Conservation (phyloP, 345 rosid genomes). For the Lenwebbia sp. region DNA sequence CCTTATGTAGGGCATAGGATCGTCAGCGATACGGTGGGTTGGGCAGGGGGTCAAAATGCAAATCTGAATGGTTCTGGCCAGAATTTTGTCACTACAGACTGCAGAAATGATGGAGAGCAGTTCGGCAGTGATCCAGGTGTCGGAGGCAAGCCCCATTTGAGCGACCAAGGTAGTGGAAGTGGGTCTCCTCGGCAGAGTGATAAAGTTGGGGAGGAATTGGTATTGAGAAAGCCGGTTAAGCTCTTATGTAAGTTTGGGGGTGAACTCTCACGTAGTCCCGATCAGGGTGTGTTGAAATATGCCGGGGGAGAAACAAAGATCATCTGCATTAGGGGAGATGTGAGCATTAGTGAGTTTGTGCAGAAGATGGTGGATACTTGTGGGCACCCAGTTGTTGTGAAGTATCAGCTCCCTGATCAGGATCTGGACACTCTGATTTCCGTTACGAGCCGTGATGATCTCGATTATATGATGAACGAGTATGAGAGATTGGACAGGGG, state of each 20-base stretch:
- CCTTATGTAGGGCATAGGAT: constrained; percentile 30
- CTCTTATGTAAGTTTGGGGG: constrained; percentile 69
- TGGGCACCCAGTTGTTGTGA: constrained; percentile 43
- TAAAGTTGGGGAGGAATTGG: constrained; percentile 44
- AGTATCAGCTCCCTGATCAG: constrained; percentile 71
- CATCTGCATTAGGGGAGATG: constrained; percentile 39
- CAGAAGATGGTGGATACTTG: constrained; percentile 41
- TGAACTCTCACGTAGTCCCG: constrained; percentile 54
- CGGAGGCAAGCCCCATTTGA: constrained; percentile 7
- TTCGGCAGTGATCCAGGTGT: constrained; percentile 6
- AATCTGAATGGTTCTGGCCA: not conserved
- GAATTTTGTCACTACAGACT: not conserved
- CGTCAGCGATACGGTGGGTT: constrained; percentile 29
- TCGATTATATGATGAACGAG: constrained; percentile 74
- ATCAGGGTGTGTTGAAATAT: constrained; percentile 54
- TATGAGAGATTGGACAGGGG: constrained; percentile 49
- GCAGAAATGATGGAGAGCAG: constrained; percentile 3
- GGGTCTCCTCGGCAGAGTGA: constrained; percentile 31
- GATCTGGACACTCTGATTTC: constrained; percentile 74
- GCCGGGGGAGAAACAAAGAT: constrained; percentile 59
- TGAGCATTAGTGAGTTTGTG: constrained; percentile 28
- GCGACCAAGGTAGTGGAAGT: constrained; percentile 18
- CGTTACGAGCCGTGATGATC: constrained; percentile 54
- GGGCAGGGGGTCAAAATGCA: constrained; percentile 12
- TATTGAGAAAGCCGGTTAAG: constrained; percentile 45